These are phyloP conservation scores for Rhodotorula sphaerocarpa DNA, from an alignment of 768 basidiomycete genomes.

Conservation along the genomic window DNA sequence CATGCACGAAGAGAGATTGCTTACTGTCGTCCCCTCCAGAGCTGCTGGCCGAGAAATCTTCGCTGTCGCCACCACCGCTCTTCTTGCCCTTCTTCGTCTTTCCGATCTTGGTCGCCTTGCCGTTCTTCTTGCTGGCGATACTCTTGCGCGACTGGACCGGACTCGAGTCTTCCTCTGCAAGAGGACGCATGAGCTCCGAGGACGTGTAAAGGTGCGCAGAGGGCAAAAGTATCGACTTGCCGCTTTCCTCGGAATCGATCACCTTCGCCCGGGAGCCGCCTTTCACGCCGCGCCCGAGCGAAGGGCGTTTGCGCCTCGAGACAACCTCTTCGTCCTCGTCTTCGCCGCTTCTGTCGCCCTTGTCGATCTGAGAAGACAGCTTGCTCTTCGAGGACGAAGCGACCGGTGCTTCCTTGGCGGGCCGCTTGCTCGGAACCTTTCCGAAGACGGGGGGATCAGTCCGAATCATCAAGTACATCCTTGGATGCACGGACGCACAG, in stretches of 20 bases:
- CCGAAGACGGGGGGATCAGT: too few species aligned
- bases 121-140: neutral
- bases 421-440: too few species aligned
- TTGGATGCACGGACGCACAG: too few species aligned
- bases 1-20: neutral
- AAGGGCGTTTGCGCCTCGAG: neutral
- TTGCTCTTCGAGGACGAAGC: too few species aligned
- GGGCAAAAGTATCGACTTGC: neutral
- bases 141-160: neutral
- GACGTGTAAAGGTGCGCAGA: fast-evolving
- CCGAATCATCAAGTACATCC: too few species aligned
- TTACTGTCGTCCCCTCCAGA: slow-evolving; percentile 14
- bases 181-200: neutral
- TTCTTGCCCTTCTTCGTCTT: slow-evolving; percentile 19
- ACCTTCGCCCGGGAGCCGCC: neutral
- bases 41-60: slow-evolving; percentile 12
- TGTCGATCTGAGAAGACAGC: neutral
- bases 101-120: neutral
- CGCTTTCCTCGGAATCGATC: slow-evolving; percentile 5
- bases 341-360: neutral
- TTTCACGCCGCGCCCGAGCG: neutral
- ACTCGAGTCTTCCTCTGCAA: neutral
- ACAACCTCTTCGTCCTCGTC: neutral
- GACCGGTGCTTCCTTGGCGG: too few species aligned
- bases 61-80: slow-evolving; percentile 23